Percentiles rank a stretch among this genome's conserved stretches.
Evolutionary conservation across 2,329 filamentous ascomycete species (phyloP).

Genomic region (Fusarium tjaetaba): DNA sequence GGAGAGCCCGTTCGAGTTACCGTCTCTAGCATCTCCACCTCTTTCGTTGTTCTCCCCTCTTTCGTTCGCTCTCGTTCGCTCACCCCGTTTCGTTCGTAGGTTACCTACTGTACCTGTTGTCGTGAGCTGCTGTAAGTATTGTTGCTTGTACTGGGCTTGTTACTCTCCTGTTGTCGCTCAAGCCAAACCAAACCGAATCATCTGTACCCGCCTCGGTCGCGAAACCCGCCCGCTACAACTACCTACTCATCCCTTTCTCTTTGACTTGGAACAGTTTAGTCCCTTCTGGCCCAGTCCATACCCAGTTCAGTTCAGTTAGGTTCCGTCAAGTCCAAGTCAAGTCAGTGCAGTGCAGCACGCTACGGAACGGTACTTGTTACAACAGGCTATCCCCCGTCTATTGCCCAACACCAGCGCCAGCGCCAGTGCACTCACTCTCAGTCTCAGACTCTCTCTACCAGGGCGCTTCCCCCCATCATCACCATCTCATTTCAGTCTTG

Average conservation of each 20-base stretch:
- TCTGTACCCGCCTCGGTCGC: constrained; percentile 34
- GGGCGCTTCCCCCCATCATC: constrained; percentile 31
- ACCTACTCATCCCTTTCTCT: constrained; percentile 30
- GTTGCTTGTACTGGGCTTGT: not conserved
- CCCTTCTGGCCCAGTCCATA: not conserved
- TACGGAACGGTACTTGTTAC: constrained; percentile 25
- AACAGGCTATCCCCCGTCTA: constrained; percentile 2
- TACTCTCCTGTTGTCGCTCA: not conserved
- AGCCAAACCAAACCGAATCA: constrained; percentile 10
- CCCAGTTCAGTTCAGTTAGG: constrained; percentile 1
- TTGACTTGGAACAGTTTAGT: constrained; percentile 29
- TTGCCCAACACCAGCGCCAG: not conserved
- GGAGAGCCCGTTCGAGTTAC: constrained; percentile 22
- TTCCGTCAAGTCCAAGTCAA: not conserved
- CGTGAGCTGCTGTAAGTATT: not conserved
- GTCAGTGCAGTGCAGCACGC: not conserved
- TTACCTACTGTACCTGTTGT: not conserved
- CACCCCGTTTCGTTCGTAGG: constrained; percentile 20
- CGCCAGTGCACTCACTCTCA: not conserved
- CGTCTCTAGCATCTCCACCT: constrained; percentile 29
- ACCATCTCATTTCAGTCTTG: constrained; percentile 34
- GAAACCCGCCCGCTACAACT: constrained; percentile 28
- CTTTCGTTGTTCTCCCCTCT: constrained; percentile 17
- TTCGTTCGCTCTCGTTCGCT: constrained; percentile 6
- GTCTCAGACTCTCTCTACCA: constrained; percentile 2